Base-by-base conservation (phyloP, 257 asterid genomes). In the Cinchona pubescens region DNA sequence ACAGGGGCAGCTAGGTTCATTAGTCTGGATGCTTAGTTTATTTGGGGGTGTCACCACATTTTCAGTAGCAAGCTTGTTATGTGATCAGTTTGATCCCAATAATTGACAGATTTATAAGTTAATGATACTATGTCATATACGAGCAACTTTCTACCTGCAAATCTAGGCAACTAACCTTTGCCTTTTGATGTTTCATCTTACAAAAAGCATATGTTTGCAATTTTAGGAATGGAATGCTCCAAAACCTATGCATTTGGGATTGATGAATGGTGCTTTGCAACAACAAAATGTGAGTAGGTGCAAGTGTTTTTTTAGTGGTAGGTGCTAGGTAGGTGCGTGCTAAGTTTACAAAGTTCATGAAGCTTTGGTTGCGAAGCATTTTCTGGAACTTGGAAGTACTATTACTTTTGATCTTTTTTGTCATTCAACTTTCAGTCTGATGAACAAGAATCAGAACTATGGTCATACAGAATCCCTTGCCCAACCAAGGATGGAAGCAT, bases 161-260 rank as follows among this genome's bases (percentile, higher is more conserved):
- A 35, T 34, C 34, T 23, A 23, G 21, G 23, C 21, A 9, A 29
- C 27, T 27, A 49, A 32, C 16, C 37, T 61, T 49, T 43, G 12
- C 19, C 18, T 40, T 34, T 45, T n/a, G n/a, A 29, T 9, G 37
- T 60, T 23, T 62, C 7, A 63, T 60, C 19, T 42, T 19, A 43
- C n/a, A 56, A 5, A 42, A 12, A 8, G 34, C n/a, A 34, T 43
- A 3, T 30, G 34, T 65, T 74, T 64, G 75, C 12, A 32, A 62
- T 77, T 83, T 60, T 25, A 83, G 86, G 86, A 83, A 80, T 83
- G 86, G 89, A 85, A 78, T 75, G 85, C 84, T 82, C 89, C 89
- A 43, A 82, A 66, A 55, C 75, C 82, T 46, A 78, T 73, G 87
- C 87, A 85, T 55, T 69, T 69, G 55, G 78, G 60, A 72, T 78